These are phyloP conservation scores for Citrullus amarus DNA, from an alignment of 306 rosid genomes.

Conservation along the genomic window DNA sequence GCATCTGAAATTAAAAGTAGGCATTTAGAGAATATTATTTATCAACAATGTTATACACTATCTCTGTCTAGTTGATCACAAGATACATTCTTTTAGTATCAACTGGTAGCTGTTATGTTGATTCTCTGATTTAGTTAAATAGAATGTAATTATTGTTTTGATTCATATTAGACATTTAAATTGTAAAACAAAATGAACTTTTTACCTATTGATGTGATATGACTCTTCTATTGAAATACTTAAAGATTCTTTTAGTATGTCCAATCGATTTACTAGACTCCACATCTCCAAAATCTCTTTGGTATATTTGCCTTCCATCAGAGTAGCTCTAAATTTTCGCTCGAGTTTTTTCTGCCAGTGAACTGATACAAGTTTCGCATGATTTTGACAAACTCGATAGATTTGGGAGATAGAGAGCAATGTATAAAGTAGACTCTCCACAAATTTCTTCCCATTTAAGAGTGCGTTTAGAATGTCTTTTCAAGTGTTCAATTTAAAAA, in stretches of 20 bases:
- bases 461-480: too few species aligned
- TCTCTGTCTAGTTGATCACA: not conserved
- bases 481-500: too few species aligned
- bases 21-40: not conserved
- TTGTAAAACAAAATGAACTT: not conserved
- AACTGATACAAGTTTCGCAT: not conserved
- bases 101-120: not conserved
- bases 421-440: not conserved
- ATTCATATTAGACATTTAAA: not conserved
- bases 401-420: not conserved
- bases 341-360: not conserved
- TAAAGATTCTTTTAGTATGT: not conserved
- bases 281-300: not conserved
- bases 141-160: not conserved
- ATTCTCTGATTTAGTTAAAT: not conserved
- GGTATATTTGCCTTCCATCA: not conserved
- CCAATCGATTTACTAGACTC: not conserved
- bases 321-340: not conserved
- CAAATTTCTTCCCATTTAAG: not conserved
- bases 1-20: not conserved
- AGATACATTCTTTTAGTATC: not conserved
- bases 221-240: not conserved
- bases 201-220: not conserved
- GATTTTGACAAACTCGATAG: not conserved
- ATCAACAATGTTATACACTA: not conserved